Percentiles rank a stretch among this genome's conserved stretches.
These are phyloP conservation scores for Paramyrothecium roridum DNA, from an alignment of 2,329 filamentous ascomycete species.

Conservation along the genomic window DNA sequence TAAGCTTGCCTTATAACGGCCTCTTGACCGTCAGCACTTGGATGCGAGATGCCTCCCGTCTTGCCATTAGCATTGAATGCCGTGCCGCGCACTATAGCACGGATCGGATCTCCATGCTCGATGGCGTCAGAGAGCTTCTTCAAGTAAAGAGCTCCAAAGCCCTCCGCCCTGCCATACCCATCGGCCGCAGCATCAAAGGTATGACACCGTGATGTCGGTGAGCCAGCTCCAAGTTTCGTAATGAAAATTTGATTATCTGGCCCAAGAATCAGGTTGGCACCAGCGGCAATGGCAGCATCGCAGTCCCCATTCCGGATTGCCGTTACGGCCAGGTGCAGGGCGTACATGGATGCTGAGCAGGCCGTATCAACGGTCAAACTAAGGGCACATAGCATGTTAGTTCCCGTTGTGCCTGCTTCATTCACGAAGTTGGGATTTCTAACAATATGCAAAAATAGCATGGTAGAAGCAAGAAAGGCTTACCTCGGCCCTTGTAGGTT, in stretches of 20 bases:
- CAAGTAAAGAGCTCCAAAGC: not conserved
- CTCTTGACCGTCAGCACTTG: not conserved
- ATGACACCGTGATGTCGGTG: not conserved
- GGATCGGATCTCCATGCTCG: not conserved
- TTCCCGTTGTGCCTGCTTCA: no score
- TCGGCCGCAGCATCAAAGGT: not conserved
- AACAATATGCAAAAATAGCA: no score
- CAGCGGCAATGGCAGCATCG: not conserved
- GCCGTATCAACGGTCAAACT: not conserved
- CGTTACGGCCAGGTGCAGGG: not conserved
- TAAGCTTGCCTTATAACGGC: not conserved
- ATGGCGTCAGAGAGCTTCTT: not conserved
- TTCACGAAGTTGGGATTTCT: no score
- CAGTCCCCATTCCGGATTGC: not conserved
- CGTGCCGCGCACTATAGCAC: not conserved
- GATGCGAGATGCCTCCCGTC: not conserved
- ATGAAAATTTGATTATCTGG: not conserved
- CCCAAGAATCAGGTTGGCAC: not conserved
- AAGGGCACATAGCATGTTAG: no score
- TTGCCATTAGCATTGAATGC: not conserved
- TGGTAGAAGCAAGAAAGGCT: no score
- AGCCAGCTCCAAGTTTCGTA: not conserved
- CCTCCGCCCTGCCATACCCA: not conserved
- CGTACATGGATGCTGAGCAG: not conserved
- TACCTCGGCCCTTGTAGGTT: conserved; percentile 6